A percentile compares a stretch with the other conserved stretches of the same genome.
These are phyloP conservation scores for Didymella segeticola DNA, from an alignment of 2,329 filamentous ascomycete species.

Conservation along the genomic window DNA sequence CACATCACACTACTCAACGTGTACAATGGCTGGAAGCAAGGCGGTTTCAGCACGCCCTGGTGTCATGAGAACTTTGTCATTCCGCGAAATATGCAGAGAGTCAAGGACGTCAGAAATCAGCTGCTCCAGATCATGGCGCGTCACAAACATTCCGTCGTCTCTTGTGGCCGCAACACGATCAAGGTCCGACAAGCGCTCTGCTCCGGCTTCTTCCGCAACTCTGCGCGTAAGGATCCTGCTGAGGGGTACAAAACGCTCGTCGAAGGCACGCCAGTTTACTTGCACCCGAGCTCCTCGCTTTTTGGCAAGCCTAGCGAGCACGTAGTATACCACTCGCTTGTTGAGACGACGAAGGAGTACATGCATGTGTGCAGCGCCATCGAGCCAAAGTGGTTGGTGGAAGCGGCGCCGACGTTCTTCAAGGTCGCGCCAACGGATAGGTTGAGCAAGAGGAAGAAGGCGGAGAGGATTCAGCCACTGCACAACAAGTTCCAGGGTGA, in stretches of 20 bases:
- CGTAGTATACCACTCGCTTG: constrained; percentile 90
- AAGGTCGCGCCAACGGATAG: constrained; percentile 90
- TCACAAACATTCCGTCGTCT: constrained; percentile 81
- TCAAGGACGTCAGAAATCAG: constrained; percentile 91
- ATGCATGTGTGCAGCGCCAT: constrained; percentile 95
- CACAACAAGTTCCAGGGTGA: constrained; percentile 92
- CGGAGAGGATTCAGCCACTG: constrained; percentile 92
- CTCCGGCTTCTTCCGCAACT: constrained; percentile 93
- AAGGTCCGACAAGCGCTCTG: constrained; percentile 90
- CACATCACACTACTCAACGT: constrained; percentile 95
- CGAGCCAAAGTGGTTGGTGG: constrained; percentile 92
- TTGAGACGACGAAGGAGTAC: constrained; percentile 95
- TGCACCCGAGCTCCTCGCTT: constrained; percentile 89
- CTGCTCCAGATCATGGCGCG: constrained; percentile 92
- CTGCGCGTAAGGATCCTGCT: constrained; percentile 90
- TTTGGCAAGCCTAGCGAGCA: constrained; percentile 97
- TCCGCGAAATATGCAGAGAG: constrained; percentile 83
- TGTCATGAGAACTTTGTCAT: constrained; percentile 99
- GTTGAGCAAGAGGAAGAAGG: constrained; percentile 89
- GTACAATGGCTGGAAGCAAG: constrained; percentile 95
- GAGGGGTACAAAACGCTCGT: constrained; percentile 98
- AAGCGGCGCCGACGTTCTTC: constrained; percentile 98
- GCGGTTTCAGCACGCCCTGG: constrained; percentile 84
- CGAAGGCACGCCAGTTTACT: constrained; percentile 91
- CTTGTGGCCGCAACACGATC: constrained; percentile 85